A percentile compares a stretch with the other conserved stretches of the same genome.
Evolutionary conservation across 129 eudicot genomes (phyloP).

Genomic region (Lactuca saligna): DNA sequence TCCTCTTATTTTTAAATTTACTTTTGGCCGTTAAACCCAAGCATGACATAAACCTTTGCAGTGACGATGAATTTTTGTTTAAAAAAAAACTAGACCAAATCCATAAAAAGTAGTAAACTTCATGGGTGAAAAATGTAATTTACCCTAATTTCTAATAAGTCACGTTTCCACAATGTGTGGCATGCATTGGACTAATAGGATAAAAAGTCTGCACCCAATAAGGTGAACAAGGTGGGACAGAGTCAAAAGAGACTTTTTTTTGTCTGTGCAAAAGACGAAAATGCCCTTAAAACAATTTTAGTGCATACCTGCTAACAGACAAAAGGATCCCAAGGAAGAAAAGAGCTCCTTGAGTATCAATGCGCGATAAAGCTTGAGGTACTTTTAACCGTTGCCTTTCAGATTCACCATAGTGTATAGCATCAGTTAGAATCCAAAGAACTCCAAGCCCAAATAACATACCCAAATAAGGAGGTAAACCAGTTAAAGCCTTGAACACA

Average conservation of each 20-base stretch:
- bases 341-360: conserved; percentile 95
- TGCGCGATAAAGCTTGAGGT: conserved; percentile 95
- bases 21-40: too few species aligned
- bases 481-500: conserved; percentile 83
- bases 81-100: too few species aligned
- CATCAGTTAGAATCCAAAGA: conserved; percentile 94
- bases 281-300: neutral
- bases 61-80: too few species aligned
- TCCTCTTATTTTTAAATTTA: too few species aligned
- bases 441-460: conserved; percentile 94
- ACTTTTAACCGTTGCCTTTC: conserved; percentile 85
- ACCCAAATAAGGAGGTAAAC: conserved; percentile 95
- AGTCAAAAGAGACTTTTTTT: too few species aligned
- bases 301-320: conserved; percentile 87
- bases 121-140: neutral
- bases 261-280: too few species aligned
- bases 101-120: neutral
- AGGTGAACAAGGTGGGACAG: too few species aligned
- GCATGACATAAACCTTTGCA: too few species aligned
- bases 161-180: neutral
- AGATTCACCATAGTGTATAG: conserved; percentile 95
- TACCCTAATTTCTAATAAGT: neutral
- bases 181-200: too few species aligned
- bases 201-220: too few species aligned
- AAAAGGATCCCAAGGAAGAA: conserved; percentile 96